These are phyloP conservation scores for Plectranthus barbatus DNA, from an alignment of 257 asterid species.

Conservation along the genomic window DNA sequence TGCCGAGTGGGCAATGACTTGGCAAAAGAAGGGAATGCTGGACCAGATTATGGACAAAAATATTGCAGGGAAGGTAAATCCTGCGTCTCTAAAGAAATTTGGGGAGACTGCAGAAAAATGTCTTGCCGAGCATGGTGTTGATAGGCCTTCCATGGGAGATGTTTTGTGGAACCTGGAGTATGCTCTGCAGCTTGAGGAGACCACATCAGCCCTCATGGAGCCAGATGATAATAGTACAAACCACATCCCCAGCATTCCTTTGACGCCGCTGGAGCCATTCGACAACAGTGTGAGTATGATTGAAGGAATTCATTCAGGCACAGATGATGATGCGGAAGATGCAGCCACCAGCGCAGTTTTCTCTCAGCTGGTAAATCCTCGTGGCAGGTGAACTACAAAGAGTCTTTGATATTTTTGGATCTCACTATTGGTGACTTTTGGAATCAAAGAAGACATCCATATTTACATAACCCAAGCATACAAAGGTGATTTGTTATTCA, in stretches of 20 bases:
- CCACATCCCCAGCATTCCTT: slow-evolving; percentile 46
- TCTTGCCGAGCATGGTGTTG: slow-evolving; percentile 62
- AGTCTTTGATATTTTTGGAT: background rate
- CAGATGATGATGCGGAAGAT: slow-evolving; percentile 63
- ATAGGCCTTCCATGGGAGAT: slow-evolving; percentile 80
- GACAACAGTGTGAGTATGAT: slow-evolving; percentile 60
- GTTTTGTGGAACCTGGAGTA: slow-evolving; percentile 75
- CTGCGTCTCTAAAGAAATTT: slow-evolving; percentile 59
- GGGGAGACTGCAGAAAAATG: slow-evolving; percentile 82
- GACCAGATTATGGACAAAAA: slow-evolving; percentile 61
- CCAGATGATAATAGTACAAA: slow-evolving; percentile 63
- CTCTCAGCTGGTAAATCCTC: slow-evolving; percentile 76
- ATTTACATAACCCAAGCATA: slow-evolving; percentile 5
- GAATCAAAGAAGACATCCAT: slow-evolving; percentile 7
- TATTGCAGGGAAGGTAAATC: slow-evolving; percentile 55
- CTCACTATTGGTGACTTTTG: slow-evolving; percentile 4
- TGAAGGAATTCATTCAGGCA: slow-evolving; percentile 45
- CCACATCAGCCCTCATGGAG: slow-evolving; percentile 54
- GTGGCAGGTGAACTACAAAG: slow-evolving; percentile 43
- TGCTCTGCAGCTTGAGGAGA: slow-evolving; percentile 77
- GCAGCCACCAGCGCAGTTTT: slow-evolving; percentile 66
- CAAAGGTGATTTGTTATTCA: slow-evolving; percentile 31
- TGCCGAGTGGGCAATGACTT: slow-evolving; percentile 78
- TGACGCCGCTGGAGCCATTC: slow-evolving; percentile 43
- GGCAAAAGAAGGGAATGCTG: slow-evolving; percentile 81